These are phyloP conservation scores for Dictyostelium capitatum DNA, from an alignment of 78 protist genomes.

Conservation along the genomic window DNA sequence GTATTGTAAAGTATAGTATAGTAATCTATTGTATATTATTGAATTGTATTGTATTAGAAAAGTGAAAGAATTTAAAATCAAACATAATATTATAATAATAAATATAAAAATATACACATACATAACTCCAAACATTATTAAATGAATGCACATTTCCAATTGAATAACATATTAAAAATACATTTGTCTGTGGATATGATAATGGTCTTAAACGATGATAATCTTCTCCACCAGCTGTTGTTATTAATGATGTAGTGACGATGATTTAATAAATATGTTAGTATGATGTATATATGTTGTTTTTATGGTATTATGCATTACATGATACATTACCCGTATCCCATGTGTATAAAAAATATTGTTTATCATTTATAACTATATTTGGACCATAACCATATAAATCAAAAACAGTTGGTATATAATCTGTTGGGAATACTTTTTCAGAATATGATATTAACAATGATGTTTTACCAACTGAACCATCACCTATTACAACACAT, in stretches of 20 bases:
- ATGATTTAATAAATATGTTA: no score
- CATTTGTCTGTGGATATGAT: constrained; percentile 85
- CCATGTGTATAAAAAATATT: neutral
- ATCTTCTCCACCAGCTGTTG: constrained; percentile 89
- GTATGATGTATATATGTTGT: no score
- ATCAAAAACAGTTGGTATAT: neutral
- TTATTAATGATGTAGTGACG: no score
- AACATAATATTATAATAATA: no score
- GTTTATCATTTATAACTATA: neutral
- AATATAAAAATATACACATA: no score
- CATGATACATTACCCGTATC: constrained; percentile 7
- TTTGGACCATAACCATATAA: neutral
- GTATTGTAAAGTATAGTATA: no score
- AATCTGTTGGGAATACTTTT: neutral
- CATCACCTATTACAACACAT: constrained; percentile 60
- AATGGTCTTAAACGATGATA: constrained; percentile 83
- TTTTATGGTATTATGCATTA: no score
- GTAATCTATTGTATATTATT: no score
- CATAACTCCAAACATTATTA: no score
- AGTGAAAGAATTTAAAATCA: no score
- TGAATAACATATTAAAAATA: constrained; percentile 81
- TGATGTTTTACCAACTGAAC: constrained; percentile 90
- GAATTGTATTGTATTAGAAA: no score
- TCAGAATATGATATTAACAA: constrained; percentile 75
- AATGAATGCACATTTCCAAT: no score